Percentiles rank a stretch among this genome's conserved stretches.
These are phyloP conservation scores for Podosphaera xanthii DNA, from an alignment of 2,329 filamentous ascomycete genomes.

Conservation along the genomic window DNA sequence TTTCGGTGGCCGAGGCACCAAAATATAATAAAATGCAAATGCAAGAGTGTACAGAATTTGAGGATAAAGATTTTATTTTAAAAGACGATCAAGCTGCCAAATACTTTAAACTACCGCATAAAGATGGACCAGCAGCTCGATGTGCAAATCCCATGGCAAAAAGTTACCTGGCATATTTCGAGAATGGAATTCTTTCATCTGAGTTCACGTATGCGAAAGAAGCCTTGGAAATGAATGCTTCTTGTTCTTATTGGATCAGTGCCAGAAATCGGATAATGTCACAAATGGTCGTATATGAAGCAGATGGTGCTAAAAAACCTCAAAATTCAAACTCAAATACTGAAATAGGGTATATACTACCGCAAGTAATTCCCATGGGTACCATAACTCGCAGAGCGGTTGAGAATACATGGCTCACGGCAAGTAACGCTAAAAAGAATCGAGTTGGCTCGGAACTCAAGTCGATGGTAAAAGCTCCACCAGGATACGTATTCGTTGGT, in stretches of 20 bases:
- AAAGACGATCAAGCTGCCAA: conserved; percentile 39
- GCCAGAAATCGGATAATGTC: conserved; percentile 77
- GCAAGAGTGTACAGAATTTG: conserved; percentile 49
- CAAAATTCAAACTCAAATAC: conserved; percentile 6
- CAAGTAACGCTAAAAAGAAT: conserved; percentile 89
- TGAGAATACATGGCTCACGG: conserved; percentile 95
- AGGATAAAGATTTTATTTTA: conserved; percentile 44
- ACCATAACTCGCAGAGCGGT: conserved; percentile 87
- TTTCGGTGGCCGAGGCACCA: conserved; percentile 34
- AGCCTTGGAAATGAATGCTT: conserved; percentile 93
- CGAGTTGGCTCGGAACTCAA: conserved; percentile 92
- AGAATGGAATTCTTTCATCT: conserved; percentile 67
- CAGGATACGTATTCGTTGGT: conserved; percentile 81
- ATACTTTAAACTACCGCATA: conserved; percentile 92
- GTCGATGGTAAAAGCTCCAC: conserved; percentile 81
- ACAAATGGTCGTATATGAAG: conserved; percentile 83
- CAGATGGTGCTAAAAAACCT: conserved; percentile 24
- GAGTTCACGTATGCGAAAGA: conserved; percentile 82
- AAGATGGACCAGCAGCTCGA: conserved; percentile 68
- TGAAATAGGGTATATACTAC: conserved; percentile 59
- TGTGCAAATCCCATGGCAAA: conserved; percentile 82
- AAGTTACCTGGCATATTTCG: conserved; percentile 73
- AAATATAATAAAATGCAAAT: conserved; percentile 53
- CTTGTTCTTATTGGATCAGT: conserved; percentile 97
- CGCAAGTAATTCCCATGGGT: conserved; percentile 94